Percentiles rank a stretch among this genome's conserved stretches.
Conservation (phyloP, 164 flowering plant genomes). For the Amborella trichopoda region DNA sequence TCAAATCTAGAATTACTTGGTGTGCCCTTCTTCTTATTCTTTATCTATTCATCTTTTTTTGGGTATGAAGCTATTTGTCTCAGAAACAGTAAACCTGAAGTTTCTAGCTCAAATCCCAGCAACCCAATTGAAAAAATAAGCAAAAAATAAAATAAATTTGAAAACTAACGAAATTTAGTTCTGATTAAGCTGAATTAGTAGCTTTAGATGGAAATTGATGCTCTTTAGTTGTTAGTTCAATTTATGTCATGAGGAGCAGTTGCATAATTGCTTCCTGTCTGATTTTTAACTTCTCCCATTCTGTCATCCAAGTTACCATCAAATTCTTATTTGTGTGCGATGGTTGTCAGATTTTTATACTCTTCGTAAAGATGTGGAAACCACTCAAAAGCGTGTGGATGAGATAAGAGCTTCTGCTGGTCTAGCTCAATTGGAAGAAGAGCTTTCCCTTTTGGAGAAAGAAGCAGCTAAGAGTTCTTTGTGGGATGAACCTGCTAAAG, state of each 20-base stretch:
- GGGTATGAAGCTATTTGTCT: too few relatives aligned
- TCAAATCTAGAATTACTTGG: too few relatives aligned
- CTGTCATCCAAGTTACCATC: not conserved
- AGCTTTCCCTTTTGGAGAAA: constrained; percentile 43
- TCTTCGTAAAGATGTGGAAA: constrained; percentile 76
- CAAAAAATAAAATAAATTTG: too few relatives aligned
- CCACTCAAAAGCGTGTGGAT: constrained; percentile 45
- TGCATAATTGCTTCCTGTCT: not conserved
- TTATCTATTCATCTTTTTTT: too few relatives aligned
- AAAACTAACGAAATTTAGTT: too few relatives aligned
- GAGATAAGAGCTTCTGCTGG: constrained; percentile 70
- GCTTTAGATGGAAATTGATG: not conserved
- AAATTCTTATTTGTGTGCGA: not conserved
- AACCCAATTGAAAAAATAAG: too few relatives aligned
- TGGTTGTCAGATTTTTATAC: constrained; percentile 69
- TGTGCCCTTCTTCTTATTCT: too few relatives aligned
- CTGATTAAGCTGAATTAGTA: not conserved
- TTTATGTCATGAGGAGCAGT: not conserved
- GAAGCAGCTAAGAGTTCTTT: constrained; percentile 68
- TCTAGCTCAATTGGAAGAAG: constrained; percentile 51
- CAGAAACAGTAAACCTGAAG: too few relatives aligned
- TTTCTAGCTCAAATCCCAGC: too few relatives aligned
- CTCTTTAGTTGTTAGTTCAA: not conserved
- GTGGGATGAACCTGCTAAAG: constrained; percentile 85
- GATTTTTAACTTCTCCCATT: not conserved